Conservation (phyloP, 306 rosid species). For the peach (Prunus persica) region DNA sequence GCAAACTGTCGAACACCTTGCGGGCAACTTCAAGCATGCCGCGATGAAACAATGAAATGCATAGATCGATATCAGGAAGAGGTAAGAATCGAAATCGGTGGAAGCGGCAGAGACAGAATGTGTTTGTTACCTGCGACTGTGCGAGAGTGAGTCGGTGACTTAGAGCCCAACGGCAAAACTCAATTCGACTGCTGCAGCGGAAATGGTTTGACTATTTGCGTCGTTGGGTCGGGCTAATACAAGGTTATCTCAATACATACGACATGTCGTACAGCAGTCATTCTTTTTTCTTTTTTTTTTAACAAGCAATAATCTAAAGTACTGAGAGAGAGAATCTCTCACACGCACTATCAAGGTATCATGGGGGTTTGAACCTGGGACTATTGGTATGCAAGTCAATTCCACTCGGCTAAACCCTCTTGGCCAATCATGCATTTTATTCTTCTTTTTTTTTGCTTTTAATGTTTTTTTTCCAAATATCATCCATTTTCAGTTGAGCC, state of each 20-base stretch:
- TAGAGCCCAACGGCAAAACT: background rate
- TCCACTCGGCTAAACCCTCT: too few species aligned
- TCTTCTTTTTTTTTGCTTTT: background rate
- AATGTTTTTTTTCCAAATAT: too few species aligned
- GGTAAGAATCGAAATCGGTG: background rate
- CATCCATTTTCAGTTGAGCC: too few species aligned
- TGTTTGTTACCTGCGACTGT: background rate
- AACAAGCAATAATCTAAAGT: too few species aligned
- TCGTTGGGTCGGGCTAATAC: background rate
- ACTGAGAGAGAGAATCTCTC: too few species aligned
- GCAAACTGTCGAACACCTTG: constrained; percentile 7
- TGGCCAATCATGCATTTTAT: background rate
- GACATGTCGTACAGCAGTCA: background rate
- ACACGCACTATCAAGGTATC: too few species aligned
- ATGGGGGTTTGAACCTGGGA: fast-evolving
- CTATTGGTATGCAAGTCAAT: too few species aligned
- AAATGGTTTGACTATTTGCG: background rate
- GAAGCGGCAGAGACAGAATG: background rate
- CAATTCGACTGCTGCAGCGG: background rate
- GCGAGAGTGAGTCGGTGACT: background rate
- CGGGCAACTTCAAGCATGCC: background rate
- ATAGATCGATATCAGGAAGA: background rate
- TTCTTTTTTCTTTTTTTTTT: background rate
- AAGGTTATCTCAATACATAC: background rate
- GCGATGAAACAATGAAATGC: background rate